These are phyloP conservation scores for Plasmopara halstedii DNA, from an alignment of 352 stramenopile species.

Conservation along the genomic window DNA sequence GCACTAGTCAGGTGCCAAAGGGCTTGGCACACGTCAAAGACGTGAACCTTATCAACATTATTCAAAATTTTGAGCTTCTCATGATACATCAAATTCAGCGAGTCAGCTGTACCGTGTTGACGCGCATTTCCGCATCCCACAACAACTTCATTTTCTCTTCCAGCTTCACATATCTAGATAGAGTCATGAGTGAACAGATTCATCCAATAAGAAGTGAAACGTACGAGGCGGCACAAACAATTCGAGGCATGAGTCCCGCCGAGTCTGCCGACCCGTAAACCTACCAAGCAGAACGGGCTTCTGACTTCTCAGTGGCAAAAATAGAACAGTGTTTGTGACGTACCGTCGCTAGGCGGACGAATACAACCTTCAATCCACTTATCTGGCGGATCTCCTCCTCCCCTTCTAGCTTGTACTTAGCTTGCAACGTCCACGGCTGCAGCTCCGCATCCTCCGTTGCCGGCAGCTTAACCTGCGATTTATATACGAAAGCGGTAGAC, in stretches of 20 bases:
- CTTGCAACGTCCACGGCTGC: slow-evolving; percentile 76
- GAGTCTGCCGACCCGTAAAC: slow-evolving; percentile 77
- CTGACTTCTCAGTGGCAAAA: background rate
- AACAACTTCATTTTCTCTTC: slow-evolving; percentile 85
- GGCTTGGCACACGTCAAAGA: slow-evolving; percentile 67
- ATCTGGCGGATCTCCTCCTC: slow-evolving; percentile 66
- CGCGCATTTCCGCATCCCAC: slow-evolving; percentile 80
- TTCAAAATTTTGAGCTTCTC: background rate
- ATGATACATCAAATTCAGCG: background rate
- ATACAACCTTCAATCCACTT: slow-evolving; percentile 47
- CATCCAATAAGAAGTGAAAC: slow-evolving; percentile 5
- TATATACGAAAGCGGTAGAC: slow-evolving; percentile 86
- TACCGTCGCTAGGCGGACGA: slow-evolving; percentile 73
- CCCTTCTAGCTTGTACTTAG: slow-evolving; percentile 82
- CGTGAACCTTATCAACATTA: slow-evolving; percentile 45
- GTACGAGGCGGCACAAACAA: slow-evolving; percentile 78
- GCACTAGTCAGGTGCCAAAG: slow-evolving; percentile 65
- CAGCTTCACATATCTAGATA: slow-evolving; percentile 66
- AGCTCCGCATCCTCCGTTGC: slow-evolving; percentile 54
- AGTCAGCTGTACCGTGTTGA: slow-evolving; percentile 58
- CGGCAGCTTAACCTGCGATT: slow-evolving; percentile 66
- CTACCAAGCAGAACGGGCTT: slow-evolving; percentile 16
- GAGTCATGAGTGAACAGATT: background rate
- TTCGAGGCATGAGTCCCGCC: slow-evolving; percentile 76
- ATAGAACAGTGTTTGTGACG: background rate